These are phyloP conservation scores for Sistotremastrum niveocremeum DNA, from an alignment of 768 basidiomycete species.

Conservation along the genomic window DNA sequence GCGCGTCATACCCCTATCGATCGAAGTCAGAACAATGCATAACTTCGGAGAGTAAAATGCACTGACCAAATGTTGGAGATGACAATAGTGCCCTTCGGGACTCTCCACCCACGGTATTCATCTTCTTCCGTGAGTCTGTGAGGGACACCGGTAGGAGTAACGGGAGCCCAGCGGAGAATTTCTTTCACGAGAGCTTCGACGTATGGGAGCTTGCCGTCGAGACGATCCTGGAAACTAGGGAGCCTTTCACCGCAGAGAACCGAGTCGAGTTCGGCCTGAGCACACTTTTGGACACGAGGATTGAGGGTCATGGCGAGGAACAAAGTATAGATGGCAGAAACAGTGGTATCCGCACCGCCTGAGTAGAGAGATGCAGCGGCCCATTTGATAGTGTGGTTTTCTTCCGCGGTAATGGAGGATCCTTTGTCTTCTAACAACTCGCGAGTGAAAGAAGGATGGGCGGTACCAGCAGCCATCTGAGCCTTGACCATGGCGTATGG, in stretches of 20 bases:
- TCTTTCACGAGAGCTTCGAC: conserved; percentile 6
- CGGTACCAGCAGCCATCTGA: conserved; percentile 7
- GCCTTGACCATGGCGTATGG: conserved; percentile 13
- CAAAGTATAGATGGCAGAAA: conserved; percentile 7
- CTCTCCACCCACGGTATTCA: conserved; percentile 16
- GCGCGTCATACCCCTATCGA: too few relatives aligned
- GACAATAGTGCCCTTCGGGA: conserved; percentile 17
- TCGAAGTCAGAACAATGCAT: too few relatives aligned
- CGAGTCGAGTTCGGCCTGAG: conserved; percentile 8
- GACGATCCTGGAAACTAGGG: conserved; percentile 4
- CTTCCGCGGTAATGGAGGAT: conserved; percentile 2
- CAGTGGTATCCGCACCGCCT: conserved; percentile 9
- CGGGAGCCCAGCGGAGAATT: conserved; percentile 2
- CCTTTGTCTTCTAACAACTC: conserved; percentile 3
- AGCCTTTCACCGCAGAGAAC: conserved; percentile 6
- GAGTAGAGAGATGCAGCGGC: conserved; percentile 8
- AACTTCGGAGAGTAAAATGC: conserved; percentile 11
- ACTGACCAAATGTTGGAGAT: conserved; percentile 15
- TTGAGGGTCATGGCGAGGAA: conserved; percentile 10
- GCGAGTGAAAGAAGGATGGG: conserved; percentile 8
- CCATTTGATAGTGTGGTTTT: conserved; percentile 12
- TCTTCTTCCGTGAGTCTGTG: conserved; percentile 19
- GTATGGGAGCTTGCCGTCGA: conserved; percentile 2
- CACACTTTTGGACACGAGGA: conserved; percentile 7
- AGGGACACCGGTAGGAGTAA: conserved; percentile 6